A percentile compares a stretch with the other conserved stretches of the same genome.
phyloP scores from a whole-genome alignment of 2,329 filamentous ascomycete genomes.

The Calonectria pseudoreteaudii region DNA sequence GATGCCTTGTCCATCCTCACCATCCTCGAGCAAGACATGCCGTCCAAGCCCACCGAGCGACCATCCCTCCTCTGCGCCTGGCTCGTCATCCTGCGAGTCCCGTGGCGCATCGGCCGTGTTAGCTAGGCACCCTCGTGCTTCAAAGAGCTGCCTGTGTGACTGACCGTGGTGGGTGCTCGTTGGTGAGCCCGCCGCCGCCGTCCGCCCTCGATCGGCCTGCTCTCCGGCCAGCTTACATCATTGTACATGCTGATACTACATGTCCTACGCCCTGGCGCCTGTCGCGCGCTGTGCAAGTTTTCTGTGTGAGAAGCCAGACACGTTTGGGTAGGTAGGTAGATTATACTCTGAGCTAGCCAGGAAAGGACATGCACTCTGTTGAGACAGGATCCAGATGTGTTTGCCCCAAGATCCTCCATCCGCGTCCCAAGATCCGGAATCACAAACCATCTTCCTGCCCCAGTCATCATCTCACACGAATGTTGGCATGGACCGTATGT shows the following conservation, averaged over 20 bases:
- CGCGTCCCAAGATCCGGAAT: slow-evolving; percentile 35
- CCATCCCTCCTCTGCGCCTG: slow-evolving; percentile 9
- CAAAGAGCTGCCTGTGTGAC: slow-evolving; percentile 14
- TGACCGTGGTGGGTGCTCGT: slow-evolving; percentile 1
- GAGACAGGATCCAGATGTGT: slow-evolving; percentile 30
- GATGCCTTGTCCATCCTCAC: slow-evolving; percentile 7
- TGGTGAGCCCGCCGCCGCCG: background rate
- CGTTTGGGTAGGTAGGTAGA: background rate
- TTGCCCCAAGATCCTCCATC: slow-evolving; percentile 26
- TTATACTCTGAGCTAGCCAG: background rate
- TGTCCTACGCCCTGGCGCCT: slow-evolving; percentile 13
- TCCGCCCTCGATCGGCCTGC: slow-evolving; percentile 27
- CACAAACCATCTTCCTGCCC: slow-evolving; percentile 26
- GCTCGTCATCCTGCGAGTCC: slow-evolving; percentile 18
- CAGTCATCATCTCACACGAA: slow-evolving; percentile 22
- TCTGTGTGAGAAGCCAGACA: background rate
- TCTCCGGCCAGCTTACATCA: slow-evolving; percentile 41
- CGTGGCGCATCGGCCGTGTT: slow-evolving; percentile 21
- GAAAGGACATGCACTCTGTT: slow-evolving; percentile 32
- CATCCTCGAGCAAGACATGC: slow-evolving; percentile 5
- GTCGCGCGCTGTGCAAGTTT: slow-evolving; percentile 5
- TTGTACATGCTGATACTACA: slow-evolving; percentile 32
- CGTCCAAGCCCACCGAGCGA: slow-evolving; percentile 17
- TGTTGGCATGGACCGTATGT: slow-evolving; percentile 26
- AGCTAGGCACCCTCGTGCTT: slow-evolving; percentile 16